phyloP scores from a whole-genome alignment of 2,329 filamentous ascomycete genomes.

The Penicillium sp. region DNA sequence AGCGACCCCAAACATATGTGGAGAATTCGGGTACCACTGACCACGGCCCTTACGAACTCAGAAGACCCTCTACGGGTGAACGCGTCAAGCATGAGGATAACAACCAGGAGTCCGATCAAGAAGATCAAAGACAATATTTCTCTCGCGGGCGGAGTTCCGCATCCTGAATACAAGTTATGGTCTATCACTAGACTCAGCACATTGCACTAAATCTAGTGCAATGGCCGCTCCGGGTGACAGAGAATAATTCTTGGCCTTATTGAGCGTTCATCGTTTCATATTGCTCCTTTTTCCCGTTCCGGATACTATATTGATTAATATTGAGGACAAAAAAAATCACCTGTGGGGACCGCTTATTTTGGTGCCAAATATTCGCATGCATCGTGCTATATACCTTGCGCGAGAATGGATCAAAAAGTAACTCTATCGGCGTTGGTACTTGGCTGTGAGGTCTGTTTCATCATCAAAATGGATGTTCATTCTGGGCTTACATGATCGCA shows the following conservation, averaged over 20 bases:
- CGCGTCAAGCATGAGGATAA: not conserved
- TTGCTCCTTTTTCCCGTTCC: not conserved
- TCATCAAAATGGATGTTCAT: not conserved
- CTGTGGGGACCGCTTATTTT: not conserved
- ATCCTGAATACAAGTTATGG: not conserved
- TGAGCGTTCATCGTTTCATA: not conserved
- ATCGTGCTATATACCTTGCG: not conserved
- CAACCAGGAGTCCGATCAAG: not conserved
- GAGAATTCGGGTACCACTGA: not conserved
- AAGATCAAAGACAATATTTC: not conserved
- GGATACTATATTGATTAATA: not conserved
- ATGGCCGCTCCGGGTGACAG: not conserved
- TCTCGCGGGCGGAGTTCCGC: not conserved
- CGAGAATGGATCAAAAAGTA: not conserved
- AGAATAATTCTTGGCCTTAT: not conserved
- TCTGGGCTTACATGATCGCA: not conserved
- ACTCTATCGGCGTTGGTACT: not conserved
- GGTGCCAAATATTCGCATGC: not conserved
- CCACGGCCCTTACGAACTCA: not conserved
- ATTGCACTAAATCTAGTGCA: slow-evolving; percentile 1
- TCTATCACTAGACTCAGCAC: not conserved
- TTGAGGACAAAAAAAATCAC: not conserved
- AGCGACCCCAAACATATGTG: not conserved
- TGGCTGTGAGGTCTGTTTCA: not conserved
- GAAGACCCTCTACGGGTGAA: not conserved